Evolutionary conservation across 371 early-diverging fungal species (phyloP), one percentile per base, ranked within the genome.

Genomic region (Mortierella sp.): DNA sequence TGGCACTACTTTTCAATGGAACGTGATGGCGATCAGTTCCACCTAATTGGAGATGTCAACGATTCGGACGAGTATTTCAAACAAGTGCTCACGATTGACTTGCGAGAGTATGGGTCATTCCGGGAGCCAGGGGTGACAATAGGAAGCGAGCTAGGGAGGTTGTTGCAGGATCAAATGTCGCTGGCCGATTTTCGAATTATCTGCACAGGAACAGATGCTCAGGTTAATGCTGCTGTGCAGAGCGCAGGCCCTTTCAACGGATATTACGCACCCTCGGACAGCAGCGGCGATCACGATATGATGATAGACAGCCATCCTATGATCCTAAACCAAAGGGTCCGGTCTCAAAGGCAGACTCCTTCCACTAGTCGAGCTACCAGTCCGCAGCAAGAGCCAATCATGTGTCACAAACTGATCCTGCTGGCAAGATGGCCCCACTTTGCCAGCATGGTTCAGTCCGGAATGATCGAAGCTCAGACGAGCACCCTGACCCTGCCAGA

Each of bases 1-100:
- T 93, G 94, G 94, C 87, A 90, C 66, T 88, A 89, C 61, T 91
- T 91, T 78, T 88, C 92, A 14, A 90, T 91, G 89, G 85, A 84
- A 11, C 87, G 89, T 70, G 84, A 92, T 54, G 84, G 87, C 47
- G 84, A 83, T 0, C 80, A 74, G 14, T 89, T 92, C 58, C 86
- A 90, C 59, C 72, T 93, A 8, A 89, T 91, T 72, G 94, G 94
- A 9, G 87, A 83, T 45, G 86, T 84, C 20, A 87, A 87, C 40
- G 89, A 90, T 26, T 86, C 87, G 18, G 91, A 92, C 55, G 91
- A 92, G 40, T 91, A 89, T 72, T 89, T 91, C 62, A 84, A 86
- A 2, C 84, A 85, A 73, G 76, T 90, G 8, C 83, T 93, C 14
- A 83, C 81, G 20, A 85, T 94, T 3, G 90, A 92, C 69, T 67